Evolutionary conservation across 2,329 filamentous ascomycete species (phyloP).

Genomic region (Neonectria magnoliae): DNA sequence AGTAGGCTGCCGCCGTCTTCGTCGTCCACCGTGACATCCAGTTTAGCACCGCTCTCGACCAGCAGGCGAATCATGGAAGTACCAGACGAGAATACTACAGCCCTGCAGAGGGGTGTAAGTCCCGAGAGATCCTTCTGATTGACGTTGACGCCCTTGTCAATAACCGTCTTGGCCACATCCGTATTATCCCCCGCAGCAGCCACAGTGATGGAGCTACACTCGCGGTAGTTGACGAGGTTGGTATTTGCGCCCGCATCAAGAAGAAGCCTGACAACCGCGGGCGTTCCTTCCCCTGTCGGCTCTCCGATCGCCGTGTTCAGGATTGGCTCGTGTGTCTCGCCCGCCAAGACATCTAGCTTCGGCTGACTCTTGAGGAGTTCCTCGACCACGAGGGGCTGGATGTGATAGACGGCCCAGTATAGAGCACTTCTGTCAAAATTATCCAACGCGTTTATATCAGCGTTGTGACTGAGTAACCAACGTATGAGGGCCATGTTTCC

Average conservation of each 20-base stretch:
- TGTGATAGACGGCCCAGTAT: too few relatives aligned
- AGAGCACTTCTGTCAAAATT: too few relatives aligned
- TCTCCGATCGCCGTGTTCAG: background rate
- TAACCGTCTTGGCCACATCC: background rate
- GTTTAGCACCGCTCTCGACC: background rate
- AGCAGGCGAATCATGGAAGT: background rate
- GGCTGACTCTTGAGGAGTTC: too few relatives aligned
- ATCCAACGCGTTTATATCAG: too few relatives aligned
- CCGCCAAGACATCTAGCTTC: background rate
- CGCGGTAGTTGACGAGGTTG: background rate
- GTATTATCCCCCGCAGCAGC: background rate
- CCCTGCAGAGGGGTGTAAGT: background rate
- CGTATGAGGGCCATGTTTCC: too few relatives aligned
- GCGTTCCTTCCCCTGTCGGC: background rate
- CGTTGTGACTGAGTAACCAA: too few relatives aligned
- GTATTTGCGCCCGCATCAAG: background rate
- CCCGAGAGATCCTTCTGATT: background rate
- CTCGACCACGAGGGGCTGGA: too few relatives aligned
- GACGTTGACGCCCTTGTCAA: background rate
- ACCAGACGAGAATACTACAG: background rate
- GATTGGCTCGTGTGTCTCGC: background rate
- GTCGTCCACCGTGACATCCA: background rate
- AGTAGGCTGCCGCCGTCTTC: background rate
- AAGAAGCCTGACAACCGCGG: background rate
- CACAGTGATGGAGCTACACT: background rate